A percentile compares a stretch with the other conserved stretches of the same genome.
These are phyloP conservation scores for Hansfordia pulvinata DNA, from an alignment of 2,329 filamentous ascomycete species.

Conservation along the genomic window DNA sequence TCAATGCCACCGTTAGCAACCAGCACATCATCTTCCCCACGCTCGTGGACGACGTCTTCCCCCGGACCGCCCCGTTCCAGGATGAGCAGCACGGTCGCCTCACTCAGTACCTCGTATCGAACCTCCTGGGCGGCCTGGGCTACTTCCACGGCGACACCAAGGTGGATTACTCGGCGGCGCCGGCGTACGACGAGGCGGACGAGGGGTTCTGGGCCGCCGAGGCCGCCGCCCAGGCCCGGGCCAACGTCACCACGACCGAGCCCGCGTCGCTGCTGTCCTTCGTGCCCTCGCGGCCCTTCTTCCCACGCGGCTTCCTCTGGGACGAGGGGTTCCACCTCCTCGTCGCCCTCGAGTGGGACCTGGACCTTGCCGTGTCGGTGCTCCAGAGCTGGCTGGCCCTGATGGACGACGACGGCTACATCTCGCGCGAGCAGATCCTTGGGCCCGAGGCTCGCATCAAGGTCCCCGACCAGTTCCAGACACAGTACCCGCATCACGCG, in stretches of 20 bases:
- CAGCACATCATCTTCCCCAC: conserved; percentile 57
- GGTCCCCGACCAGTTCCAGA: conserved; percentile 83
- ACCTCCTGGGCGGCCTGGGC: conserved; percentile 83
- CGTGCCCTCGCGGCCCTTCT: conserved; percentile 88
- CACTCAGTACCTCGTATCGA: conserved; percentile 84
- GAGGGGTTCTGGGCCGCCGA: conserved; percentile 94
- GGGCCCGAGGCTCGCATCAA: conserved; percentile 87
- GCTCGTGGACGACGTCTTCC: conserved; percentile 60
- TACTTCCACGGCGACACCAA: conserved; percentile 86
- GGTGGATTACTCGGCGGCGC: conserved; percentile 81
- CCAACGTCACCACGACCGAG: conserved; percentile 57
- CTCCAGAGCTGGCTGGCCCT: conserved; percentile 91
- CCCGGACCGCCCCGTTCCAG: conserved; percentile 63
- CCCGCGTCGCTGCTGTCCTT: conserved; percentile 83
- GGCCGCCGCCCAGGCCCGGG: conserved; percentile 60
- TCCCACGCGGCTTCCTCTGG: conserved; percentile 93
- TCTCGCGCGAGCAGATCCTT: conserved; percentile 89
- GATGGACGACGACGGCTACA: conserved; percentile 97
- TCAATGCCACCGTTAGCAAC: conserved; percentile 56
- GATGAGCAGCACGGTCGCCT: conserved; percentile 63
- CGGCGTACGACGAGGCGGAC: conserved; percentile 87
- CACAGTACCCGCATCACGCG: conserved; percentile 93
- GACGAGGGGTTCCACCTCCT: conserved; percentile 94
- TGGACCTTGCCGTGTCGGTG: conserved; percentile 75
- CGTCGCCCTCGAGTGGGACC: conserved; percentile 86